Base-by-base conservation (phyloP, 2,329 filamentous ascomycete genomes). In the Pestalotiopsis sp. region DNA sequence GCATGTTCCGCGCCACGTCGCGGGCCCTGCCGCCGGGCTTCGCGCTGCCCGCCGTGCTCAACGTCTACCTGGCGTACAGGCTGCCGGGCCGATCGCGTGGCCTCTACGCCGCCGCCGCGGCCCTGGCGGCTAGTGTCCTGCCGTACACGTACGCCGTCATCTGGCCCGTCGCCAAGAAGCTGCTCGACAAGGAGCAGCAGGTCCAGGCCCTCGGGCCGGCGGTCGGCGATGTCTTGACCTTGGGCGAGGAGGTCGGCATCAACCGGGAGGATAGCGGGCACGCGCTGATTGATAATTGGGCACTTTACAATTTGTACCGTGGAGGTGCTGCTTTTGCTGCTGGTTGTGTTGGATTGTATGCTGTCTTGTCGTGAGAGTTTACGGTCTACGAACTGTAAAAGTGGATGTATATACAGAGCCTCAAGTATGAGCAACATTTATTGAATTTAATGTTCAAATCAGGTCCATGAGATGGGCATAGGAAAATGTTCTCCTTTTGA, bases 291-390 rank as follows among this genome's bases (percentile, higher is more conserved):
- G 69, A 69, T 52, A 27, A 92, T 91, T 6, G 82, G 80, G 1
- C 85, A 82, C 0, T 89, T 87, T 20, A 93, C 80, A 65, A 93
- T 89, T 78, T 92, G 89, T 91, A 93, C 92, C 81, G 75, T 87
- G 72, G 84, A 82, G 5, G 84, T 58, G 11, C 71, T 80, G 56
- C 86, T 83, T 38, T 89, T 83, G 69, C 68, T 65, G 67, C 69
- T 59, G 27, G 75, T 71, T 27, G 80, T 74, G 39, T 80, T 78
- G 36, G 83, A 78, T 67, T 82, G 80, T 73, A 85, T 79, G 57
- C 93, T 85, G 71, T 91, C 90, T 84, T 93, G 36, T 9, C 9
- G n/a, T 67, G 65, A 67, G 17, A 12, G 5, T 36, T 14, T 49
- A 9, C 23, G 39, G 38, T 58, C 14, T 23, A 49, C 12, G 6